These are phyloP conservation scores for Serendipita sp. DNA, from an alignment of 768 basidiomycete genomes.

Conservation along the genomic window DNA sequence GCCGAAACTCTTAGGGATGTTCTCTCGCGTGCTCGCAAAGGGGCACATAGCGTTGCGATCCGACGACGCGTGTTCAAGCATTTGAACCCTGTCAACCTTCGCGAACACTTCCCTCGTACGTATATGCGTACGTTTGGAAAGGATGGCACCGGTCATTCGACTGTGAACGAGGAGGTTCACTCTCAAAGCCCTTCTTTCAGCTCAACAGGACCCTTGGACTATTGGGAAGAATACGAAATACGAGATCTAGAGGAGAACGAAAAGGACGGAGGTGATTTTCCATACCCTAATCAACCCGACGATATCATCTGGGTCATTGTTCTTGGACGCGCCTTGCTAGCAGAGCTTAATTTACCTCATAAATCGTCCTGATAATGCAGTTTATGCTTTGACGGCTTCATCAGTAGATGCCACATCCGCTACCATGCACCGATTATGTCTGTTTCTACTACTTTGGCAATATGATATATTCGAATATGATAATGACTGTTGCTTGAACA, in stretches of 20 bases:
- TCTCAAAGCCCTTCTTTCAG: background rate
- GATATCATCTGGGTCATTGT: slow-evolving; percentile 1
- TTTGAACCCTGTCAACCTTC: background rate
- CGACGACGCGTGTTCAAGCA: background rate
- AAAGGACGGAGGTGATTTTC: slow-evolving; percentile 5
- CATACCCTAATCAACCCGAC: background rate
- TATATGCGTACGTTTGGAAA: background rate
- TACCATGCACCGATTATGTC: no score
- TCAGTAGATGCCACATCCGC: no score
- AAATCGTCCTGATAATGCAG: background rate
- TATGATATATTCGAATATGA: no score
- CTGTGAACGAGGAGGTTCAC: background rate
- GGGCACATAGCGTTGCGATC: background rate
- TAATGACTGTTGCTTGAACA: no score
- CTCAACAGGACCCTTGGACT: background rate
- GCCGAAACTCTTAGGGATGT: background rate
- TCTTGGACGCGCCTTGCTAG: slow-evolving; percentile 1
- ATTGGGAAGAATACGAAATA: slow-evolving; percentile 3
- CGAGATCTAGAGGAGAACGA: background rate
- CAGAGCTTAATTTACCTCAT: background rate
- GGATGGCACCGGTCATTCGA: background rate
- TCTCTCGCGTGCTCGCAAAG: background rate
- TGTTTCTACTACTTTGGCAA: no score
- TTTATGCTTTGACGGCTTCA: no score
- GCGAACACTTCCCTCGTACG: background rate